Conservation (phyloP, 23 red algal genomes). For the Gracilaria gracilis region DNA sequence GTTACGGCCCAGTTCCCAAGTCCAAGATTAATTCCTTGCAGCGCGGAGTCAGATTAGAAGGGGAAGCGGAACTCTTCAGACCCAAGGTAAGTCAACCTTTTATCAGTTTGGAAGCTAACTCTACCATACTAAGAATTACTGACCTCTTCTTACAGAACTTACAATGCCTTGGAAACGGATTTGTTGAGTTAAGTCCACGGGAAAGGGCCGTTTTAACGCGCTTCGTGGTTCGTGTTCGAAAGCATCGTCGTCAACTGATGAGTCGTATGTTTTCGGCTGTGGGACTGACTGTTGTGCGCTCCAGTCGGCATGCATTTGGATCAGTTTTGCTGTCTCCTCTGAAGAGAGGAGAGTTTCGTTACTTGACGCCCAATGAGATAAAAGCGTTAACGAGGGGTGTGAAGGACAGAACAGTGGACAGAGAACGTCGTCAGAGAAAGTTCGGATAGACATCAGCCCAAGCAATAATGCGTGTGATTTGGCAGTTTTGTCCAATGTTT, state of each 20-base stretch:
- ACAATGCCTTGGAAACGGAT: slow-evolving; percentile 9
- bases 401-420: not conserved
- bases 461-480: too few relatives aligned
- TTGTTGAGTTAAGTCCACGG: slow-evolving; percentile 29
- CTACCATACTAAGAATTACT: not conserved
- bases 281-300: slow-evolving; percentile 27
- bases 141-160: slow-evolving; percentile 18
- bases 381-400: slow-evolving; percentile 60
- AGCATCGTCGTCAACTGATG: slow-evolving; percentile 51
- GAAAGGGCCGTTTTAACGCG: slow-evolving; percentile 10
- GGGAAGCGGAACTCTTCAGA: not conserved
- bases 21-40: not conserved
- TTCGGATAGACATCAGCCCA: not conserved
- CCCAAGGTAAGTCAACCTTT: slow-evolving; percentile 50
- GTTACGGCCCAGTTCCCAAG: slow-evolving; percentile 6
- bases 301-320: slow-evolving; percentile 42
- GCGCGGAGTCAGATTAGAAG: slow-evolving; percentile 37
- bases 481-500: slow-evolving; percentile 34
- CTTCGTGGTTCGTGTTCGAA: slow-evolving; percentile 46
- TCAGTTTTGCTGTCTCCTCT: slow-evolving; percentile 41
- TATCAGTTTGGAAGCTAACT: too few relatives aligned
- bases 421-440: not conserved
- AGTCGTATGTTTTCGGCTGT: slow-evolving; percentile 32
- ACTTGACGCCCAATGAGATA: slow-evolving; percentile 58
- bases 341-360: slow-evolving; percentile 39